Evolutionary conservation across 305 asterid species (phyloP).

Genomic region (Lippia alba): DNA sequence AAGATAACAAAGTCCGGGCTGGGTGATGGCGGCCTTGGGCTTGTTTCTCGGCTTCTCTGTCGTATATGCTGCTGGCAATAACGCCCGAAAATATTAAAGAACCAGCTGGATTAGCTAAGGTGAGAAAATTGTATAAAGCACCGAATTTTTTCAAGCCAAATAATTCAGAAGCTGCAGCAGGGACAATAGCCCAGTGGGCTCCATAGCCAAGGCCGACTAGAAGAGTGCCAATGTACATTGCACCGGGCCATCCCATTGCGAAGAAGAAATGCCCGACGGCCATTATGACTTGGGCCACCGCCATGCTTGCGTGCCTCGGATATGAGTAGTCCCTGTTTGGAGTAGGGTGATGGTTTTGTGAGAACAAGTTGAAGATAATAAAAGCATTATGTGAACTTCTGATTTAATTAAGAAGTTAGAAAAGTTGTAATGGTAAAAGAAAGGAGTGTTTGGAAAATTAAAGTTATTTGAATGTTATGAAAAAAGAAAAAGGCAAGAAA

Average conservation of each 20-base stretch:
- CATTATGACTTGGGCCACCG: conserved; percentile 57
- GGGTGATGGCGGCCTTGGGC: conserved; percentile 39
- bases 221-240: conserved; percentile 62
- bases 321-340: conserved; percentile 54
- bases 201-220: conserved; percentile 72
- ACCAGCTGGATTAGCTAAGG: conserved; percentile 66
- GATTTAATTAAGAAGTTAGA: too few species aligned
- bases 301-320: conserved; percentile 64
- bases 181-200: conserved; percentile 72
- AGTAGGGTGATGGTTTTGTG: conserved; percentile 7
- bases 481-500: too few species aligned
- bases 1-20: conserved; percentile 22
- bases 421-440: too few species aligned
- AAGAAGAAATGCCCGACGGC: conserved; percentile 61
- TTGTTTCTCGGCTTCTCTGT: conserved; percentile 64
- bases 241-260: conserved; percentile 70
- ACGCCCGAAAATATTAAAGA: conserved; percentile 61
- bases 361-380: conserved; percentile 7
- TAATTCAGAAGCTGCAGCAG: conserved; percentile 63
- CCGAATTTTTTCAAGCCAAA: conserved; percentile 67
- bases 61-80: conserved; percentile 62
- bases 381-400: too few species aligned
- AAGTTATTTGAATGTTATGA: too few species aligned
- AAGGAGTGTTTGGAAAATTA: too few species aligned
- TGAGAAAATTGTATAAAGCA: conserved; percentile 59